A percentile compares a stretch with the other conserved stretches of the same genome.
Conservation (phyloP, 129 eudicot genomes). For the Silybum marianum region DNA sequence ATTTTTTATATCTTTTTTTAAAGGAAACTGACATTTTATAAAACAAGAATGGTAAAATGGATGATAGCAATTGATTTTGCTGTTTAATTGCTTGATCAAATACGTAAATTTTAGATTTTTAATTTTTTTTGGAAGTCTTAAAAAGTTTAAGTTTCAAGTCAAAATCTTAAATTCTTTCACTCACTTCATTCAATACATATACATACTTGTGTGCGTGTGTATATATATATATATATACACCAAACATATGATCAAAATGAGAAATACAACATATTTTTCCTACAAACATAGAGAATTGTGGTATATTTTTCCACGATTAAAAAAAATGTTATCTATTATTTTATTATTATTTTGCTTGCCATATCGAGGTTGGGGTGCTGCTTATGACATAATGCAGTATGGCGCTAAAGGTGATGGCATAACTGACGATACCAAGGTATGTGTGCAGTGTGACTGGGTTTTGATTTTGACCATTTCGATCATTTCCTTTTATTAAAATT, state of each 20-base stretch:
- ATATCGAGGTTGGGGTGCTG: not conserved
- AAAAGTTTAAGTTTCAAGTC: constrained; percentile 18
- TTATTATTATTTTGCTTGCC: constrained; percentile 20
- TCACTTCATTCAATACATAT: constrained; percentile 12
- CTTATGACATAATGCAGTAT: constrained; percentile 33
- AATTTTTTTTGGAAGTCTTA: constrained; percentile 13
- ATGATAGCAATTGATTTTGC: constrained; percentile 5
- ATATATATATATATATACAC: constrained; percentile 26
- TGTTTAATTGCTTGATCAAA: not conserved
- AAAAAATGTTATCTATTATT: constrained; percentile 3
- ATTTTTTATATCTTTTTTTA: not conserved
- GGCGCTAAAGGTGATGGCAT: constrained; percentile 36
- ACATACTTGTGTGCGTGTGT: not conserved
- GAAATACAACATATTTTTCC: not conserved
- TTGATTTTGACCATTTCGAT: not conserved
- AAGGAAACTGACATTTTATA: too few relatives aligned
- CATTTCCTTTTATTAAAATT: not conserved
- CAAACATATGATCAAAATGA: constrained; percentile 17
- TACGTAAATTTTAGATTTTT: constrained; percentile 13
- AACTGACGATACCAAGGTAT: constrained; percentile 31
- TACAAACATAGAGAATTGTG: constrained; percentile 8
- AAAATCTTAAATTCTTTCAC: constrained; percentile 2
- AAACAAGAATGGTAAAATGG: not conserved
- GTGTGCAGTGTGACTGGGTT: not conserved
- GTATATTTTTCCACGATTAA: not conserved